Evolutionary conservation across 2,329 filamentous ascomycete genomes (phyloP), one percentile per base, ranked within the genome.

Genomic region (Graphiopsis chlorocephala): DNA sequence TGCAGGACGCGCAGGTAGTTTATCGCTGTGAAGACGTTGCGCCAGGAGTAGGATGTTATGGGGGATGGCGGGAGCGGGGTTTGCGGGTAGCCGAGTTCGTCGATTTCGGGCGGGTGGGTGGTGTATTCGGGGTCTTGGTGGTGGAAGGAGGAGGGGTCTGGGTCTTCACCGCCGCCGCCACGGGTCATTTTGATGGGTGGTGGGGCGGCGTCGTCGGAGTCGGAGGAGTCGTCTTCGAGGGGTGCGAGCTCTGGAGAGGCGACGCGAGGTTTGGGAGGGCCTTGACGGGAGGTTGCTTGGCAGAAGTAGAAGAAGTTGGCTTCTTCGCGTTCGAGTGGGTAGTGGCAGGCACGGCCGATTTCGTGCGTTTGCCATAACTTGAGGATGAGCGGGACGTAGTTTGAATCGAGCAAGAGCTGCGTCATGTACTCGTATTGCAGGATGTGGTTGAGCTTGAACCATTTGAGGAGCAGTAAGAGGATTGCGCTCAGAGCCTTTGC

Each of bases 1-100:
- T 99, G 95, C 86, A 99, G 91, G 66, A 97, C 89, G 69, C 96
- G 92, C 23, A 99, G 84, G 78, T 96, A 94, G 79, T 97, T 98
- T 81, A 97, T 97, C 52, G 91, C 87, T 1, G 92, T 91, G 82
- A 96, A 97, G 82, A 98, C 96, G 77, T 96, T 96, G 71, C 95
- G 91, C 78, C 92, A 92, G 14, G 92, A 96, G 80, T 93, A 98
- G 72, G 89, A 88, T 1, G 92, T 97, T 68, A 98, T 93, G 31
- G 92, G 92, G 66, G 89, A 85, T 1, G 84, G 79, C 0, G 92
- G 91, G 8, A 90, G 82, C 2, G 89, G 85, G 65, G 86, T 85
- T 64, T 89, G 85, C 0, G 92, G 92, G 72, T 92, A 92, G 60
- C 93, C 93, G 17, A 97, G 84, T 76, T 97, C 94, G 76, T 97